These are phyloP conservation scores for Cytospora schulzeri DNA, from an alignment of 2,329 filamentous ascomycete species.

Conservation along the genomic window DNA sequence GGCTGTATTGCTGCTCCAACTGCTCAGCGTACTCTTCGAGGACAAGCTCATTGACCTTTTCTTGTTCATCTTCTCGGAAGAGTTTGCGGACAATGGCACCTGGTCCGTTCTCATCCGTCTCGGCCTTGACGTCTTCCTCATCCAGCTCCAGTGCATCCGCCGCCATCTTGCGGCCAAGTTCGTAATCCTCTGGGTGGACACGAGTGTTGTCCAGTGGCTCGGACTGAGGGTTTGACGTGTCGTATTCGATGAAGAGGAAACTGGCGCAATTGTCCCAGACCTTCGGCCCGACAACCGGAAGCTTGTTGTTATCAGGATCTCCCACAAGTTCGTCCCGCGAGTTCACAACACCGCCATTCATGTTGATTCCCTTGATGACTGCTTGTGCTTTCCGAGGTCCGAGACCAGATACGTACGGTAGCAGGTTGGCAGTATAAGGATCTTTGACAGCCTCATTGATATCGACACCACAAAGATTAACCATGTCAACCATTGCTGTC, in stretches of 20 bases:
- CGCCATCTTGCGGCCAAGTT: constrained; percentile 96
- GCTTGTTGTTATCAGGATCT: constrained; percentile 76
- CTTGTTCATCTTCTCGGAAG: constrained; percentile 91
- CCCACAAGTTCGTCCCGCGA: constrained; percentile 87
- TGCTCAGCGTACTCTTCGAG: constrained; percentile 97
- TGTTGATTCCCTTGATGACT: constrained; percentile 85
- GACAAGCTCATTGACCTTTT: constrained; percentile 93
- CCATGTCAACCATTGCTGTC: constrained; percentile 97
- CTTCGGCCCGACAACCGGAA: constrained; percentile 80
- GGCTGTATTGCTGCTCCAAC: constrained; percentile 87
- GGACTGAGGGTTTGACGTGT: constrained; percentile 76
- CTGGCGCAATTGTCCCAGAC: constrained; percentile 98
- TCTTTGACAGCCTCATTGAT: constrained; percentile 89
- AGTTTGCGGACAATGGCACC: constrained; percentile 92
- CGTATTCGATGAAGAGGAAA: constrained; percentile 89
- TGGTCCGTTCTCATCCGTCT: constrained; percentile 85
- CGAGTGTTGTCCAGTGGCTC: constrained; percentile 96
- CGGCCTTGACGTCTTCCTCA: constrained; percentile 95
- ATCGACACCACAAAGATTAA: constrained; percentile 94
- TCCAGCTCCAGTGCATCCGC: constrained; percentile 95
- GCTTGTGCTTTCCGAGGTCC: constrained; percentile 88
- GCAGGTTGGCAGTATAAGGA: constrained; percentile 78
- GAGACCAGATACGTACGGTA: constrained; percentile 89
- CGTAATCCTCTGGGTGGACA: constrained; percentile 97
- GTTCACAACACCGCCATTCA: constrained; percentile 83